These are phyloP conservation scores for Syzygium oleosum DNA, from an alignment of 345 rosid species.

Conservation along the genomic window DNA sequence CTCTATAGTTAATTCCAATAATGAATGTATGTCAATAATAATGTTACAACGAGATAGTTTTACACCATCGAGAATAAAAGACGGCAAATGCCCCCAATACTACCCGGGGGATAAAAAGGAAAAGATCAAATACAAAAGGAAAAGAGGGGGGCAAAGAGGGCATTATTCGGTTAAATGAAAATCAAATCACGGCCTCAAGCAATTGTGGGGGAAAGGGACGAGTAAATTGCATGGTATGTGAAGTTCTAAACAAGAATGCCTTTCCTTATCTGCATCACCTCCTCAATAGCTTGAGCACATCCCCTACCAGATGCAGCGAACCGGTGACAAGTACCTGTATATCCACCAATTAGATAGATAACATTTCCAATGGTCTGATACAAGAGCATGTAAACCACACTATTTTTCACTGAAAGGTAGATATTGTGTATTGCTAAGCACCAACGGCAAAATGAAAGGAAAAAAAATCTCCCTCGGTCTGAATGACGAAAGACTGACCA, in stretches of 20 bases:
- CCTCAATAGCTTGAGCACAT: slow-evolving; percentile 59
- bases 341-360: background rate
- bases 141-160: background rate
- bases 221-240: background rate
- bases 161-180: background rate
- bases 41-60: background rate
- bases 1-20: background rate
- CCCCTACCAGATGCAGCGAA: slow-evolving; percentile 76
- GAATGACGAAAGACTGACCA: too few relatives aligned
- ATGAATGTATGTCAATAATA: background rate
- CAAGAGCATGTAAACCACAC: background rate
- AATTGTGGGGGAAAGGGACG: background rate
- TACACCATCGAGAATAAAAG: background rate
- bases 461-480: too few relatives aligned
- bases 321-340: slow-evolving; percentile 79
- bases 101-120: background rate
- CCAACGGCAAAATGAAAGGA: too few relatives aligned
- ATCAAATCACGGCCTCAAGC: background rate
- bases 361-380: background rate
- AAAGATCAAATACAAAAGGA: too few relatives aligned
- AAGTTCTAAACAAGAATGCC: background rate
- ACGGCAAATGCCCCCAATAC: background rate
- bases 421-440: too few relatives aligned
- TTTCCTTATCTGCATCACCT: slow-evolving; percentile 17
- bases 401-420: too few relatives aligned